Evolutionary conservation across 306 rosid genomes (phyloP), one percentile per base, ranked within the genome.

Genomic region (Prunus padus): DNA sequence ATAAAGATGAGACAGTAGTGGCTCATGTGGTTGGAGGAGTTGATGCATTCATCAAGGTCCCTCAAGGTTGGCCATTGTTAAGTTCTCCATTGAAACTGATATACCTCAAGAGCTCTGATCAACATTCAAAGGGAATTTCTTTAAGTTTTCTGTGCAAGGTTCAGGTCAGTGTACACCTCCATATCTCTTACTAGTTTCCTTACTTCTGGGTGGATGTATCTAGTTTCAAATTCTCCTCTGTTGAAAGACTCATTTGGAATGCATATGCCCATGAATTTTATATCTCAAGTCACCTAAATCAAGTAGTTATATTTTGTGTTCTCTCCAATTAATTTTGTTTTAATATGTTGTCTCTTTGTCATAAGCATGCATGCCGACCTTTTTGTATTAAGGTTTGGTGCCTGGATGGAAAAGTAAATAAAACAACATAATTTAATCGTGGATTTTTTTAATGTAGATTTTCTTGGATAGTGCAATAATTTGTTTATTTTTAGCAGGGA

Each of bases 51-150:
- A 86, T 94, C 74, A 86, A 82, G 89, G 80, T 90, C 22, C 78
- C 96, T 73, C 86, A 87, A 71, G 87, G 85, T 80, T 90, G 96
- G 98, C 98, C 97, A 45, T 10, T 86, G 45, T 65, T 77, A 55
- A 84, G 80, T 67, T 88, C 91, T 82, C 96, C 93, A 23, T 72
- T 90, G 87, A 86, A 80, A 81, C 89, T 93, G 69, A 78, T 79
- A 56, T 85, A 87, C 72, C 86, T 91, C 57, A 86, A 85, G 85
- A 82, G 80, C 79, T 89, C 92, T 18, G 86, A 88, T 75, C 81
- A 77, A n/a, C 30, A 75, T 57, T 71, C 73, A 71, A 84, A 87
- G 77, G 90, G 82, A 71, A 44, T 78, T 80, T 85, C 96, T 57
- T 72, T 78, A 78, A 81, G 71, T 82, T 84, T 90, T 73, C 85